These are phyloP conservation scores for Liriodendron chinense DNA, from an alignment of 164 flowering plant species.

Conservation along the genomic window DNA sequence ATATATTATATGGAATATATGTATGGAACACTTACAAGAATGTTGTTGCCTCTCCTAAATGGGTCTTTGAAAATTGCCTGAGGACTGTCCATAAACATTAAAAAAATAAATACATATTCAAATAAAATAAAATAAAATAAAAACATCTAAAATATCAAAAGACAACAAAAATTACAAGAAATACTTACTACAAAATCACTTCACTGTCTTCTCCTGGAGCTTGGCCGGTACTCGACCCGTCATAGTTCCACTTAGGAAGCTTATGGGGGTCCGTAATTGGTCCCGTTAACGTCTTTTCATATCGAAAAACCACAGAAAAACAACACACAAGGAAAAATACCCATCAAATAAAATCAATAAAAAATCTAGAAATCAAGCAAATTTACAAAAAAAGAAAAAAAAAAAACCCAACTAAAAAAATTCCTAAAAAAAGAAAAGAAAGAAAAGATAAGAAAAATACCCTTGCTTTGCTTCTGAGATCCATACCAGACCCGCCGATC, in stretches of 20 bases:
- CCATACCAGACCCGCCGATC: conserved; percentile 21
- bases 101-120: not conserved
- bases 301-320: not conserved
- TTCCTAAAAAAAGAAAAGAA: not conserved
- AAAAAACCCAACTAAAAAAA: not conserved
- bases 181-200: conserved; percentile 19
- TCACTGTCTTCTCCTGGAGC: conserved; percentile 26
- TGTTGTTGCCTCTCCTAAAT: conserved; percentile 26
- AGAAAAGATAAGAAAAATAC: not conserved
- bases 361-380: not conserved
- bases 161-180: not conserved
- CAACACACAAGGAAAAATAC: not conserved
- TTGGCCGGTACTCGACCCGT: conserved; percentile 22
- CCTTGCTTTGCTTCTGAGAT: conserved; percentile 17
- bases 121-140: not conserved
- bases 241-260: conserved; percentile 24
- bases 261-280: conserved; percentile 12
- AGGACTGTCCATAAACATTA: conserved; percentile 14
- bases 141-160: not conserved
- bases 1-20: too few relatives aligned
- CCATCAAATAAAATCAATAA: not conserved
- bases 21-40: conserved; percentile 18
- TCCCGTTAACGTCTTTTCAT: conserved; percentile 10
- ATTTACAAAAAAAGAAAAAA: too few relatives aligned
- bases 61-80: conserved; percentile 32